These are phyloP conservation scores for Globisporangium iwayamae DNA, from an alignment of 352 stramenopile genomes.

Conservation along the genomic window DNA sequence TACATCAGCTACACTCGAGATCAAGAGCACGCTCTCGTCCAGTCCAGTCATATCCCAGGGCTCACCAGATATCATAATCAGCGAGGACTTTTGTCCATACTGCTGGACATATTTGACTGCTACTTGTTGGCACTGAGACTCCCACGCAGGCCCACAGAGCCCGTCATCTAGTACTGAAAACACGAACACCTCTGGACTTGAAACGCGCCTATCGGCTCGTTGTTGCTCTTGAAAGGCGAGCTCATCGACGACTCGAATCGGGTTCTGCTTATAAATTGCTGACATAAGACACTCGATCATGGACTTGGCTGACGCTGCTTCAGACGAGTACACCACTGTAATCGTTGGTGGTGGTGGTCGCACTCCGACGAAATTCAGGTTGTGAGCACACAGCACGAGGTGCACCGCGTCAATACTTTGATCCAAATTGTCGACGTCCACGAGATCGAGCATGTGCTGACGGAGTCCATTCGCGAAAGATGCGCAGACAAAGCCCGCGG, in stretches of 20 bases:
- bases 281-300: constrained; percentile 38
- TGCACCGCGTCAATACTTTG: constrained; percentile 15
- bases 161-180: constrained; percentile 23
- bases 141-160: constrained; percentile 2
- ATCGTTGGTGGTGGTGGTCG: background rate
- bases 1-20: constrained; percentile 23
- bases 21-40: constrained; percentile 28
- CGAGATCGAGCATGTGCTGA: background rate
- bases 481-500: background rate
- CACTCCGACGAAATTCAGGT: constrained; percentile 17
- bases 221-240: constrained; percentile 2
- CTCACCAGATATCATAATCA: constrained; percentile 39
- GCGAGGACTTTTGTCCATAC: constrained; percentile 4
- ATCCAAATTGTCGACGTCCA: background rate
- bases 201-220: background rate
- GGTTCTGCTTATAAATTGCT: constrained; percentile 16
- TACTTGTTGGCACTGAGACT: constrained; percentile 11
- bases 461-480: background rate
- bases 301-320: constrained; percentile 4
- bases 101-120: constrained; percentile 6
- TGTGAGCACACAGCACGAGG: constrained; percentile 33
- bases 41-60: constrained; percentile 18
- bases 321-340: constrained; percentile 18
- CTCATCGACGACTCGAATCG: constrained; percentile 30
- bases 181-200: constrained; percentile 31